Evolutionary conservation across 345 rosid species (phyloP), one percentile per base, ranked within the genome.

Genomic region (Salix arbutifolia): DNA sequence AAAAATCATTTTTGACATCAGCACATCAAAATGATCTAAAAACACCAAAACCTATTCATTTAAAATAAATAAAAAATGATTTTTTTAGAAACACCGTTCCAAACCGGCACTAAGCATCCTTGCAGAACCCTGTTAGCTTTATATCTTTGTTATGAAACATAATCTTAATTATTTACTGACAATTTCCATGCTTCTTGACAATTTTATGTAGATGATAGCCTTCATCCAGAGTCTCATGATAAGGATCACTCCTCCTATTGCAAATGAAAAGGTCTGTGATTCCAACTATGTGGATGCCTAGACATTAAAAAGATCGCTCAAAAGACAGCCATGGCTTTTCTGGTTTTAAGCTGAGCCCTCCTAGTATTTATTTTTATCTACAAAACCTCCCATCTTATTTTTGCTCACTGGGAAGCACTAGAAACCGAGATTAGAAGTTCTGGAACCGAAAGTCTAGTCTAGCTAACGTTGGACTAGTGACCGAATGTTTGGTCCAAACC

Each of bases 171-270:
- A 56, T 56, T n/a, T 56, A 9, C 28, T 56, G 37, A 64, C 14
- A 64, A 31, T 30, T 64, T 28, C 10, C 37, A 64, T 64, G 1
- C 11, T 30, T 9, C 38, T 0, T 7, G 30, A 28, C 38, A 64
- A 64, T 64, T 35, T 78, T 21, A 26, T 77, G 81, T 67, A 94
- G 97, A 83, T 85, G 86, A 75, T 89, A 77, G 97, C 95, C 37
- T 91, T 94, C 71, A 66, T 86, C 65, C 97, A 91, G 82, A 94
- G 98, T 74, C 71, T 90, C 40, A 85, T 91, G 94, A 94, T 92
- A 74, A 86, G 91, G 84, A 80, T 78, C 64, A 80, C 88, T 76
- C 88, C 87, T 73, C 93, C 91, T 37, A 76, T 83, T 73, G 71
- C 92, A 66, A 78, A 71, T 21, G 76, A 70, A 30, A 76, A 79